Conservation (phyloP, 2,329 filamentous ascomycete genomes). For the Shiraia sp. region DNA sequence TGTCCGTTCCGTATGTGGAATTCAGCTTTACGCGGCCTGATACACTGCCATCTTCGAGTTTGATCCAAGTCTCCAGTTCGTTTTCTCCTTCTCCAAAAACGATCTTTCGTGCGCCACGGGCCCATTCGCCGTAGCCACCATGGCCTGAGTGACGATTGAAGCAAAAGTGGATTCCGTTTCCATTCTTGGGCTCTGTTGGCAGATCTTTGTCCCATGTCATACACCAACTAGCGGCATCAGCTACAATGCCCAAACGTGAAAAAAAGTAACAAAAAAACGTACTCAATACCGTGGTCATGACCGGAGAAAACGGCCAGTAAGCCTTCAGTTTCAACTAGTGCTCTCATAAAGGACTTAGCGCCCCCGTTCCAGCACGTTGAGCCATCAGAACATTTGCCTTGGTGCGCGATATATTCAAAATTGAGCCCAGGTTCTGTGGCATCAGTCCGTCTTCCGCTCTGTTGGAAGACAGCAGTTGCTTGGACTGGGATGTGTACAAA, state of each 20-base stretch:
- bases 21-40: conserved; percentile 62
- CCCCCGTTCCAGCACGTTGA: conserved; percentile 41
- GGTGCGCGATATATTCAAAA: conserved; percentile 25
- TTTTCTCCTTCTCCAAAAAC: conserved; percentile 48
- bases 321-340: conserved; percentile 59
- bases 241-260: not conserved
- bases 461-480: conserved; percentile 41
- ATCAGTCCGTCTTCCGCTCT: conserved; percentile 53
- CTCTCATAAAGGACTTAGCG: conserved; percentile 67
- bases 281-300: conserved; percentile 61
- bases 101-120: conserved; percentile 63
- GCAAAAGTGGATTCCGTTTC: conserved; percentile 56
- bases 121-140: conserved; percentile 69
- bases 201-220: conserved; percentile 45
- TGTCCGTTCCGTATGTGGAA: conserved; percentile 61
- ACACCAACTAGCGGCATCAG: conserved; percentile 33
- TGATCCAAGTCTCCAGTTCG: conserved; percentile 63
- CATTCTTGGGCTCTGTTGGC: conserved; percentile 39
- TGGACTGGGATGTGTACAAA: conserved; percentile 59
- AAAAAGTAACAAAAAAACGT: not conserved
- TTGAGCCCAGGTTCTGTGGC: conserved; percentile 49
- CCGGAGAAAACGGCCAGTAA: conserved; percentile 59
- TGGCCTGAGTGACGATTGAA: conserved; percentile 71
- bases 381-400: conserved; percentile 23
- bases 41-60: conserved; percentile 59